phyloP scores from a whole-genome alignment of 805 yeast genomes.

The Candida sonorensis region DNA sequence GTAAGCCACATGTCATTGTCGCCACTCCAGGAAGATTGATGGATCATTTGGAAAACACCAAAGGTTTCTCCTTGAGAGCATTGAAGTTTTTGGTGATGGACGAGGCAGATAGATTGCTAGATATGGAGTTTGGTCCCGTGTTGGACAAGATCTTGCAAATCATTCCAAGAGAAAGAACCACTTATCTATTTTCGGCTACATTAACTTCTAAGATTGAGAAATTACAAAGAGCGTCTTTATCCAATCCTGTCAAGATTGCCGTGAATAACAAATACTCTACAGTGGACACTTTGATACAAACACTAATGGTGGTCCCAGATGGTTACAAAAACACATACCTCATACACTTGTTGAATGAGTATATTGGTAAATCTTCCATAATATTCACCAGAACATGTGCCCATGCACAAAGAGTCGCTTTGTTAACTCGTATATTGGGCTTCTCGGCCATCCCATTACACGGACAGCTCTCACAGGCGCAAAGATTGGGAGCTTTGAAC shows the following conservation, averaged over 20 bases:
- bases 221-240: slow-evolving; percentile 85
- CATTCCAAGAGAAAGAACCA: slow-evolving; percentile 79
- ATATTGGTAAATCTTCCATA: slow-evolving; percentile 77
- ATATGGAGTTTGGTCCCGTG: slow-evolving; percentile 95
- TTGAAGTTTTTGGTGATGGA: slow-evolving; percentile 86
- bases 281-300: slow-evolving; percentile 87
- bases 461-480: slow-evolving; percentile 84
- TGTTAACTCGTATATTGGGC: slow-evolving; percentile 72
- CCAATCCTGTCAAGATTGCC: slow-evolving; percentile 85
- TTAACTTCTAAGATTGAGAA: slow-evolving; percentile 94
- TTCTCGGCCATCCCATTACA: slow-evolving; percentile 90
- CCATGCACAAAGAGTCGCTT: slow-evolving; percentile 85
- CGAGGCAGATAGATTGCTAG: slow-evolving; percentile 93
- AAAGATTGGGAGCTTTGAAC: slow-evolving; percentile 75
- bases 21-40: slow-evolving; percentile 89
- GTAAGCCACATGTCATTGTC: slow-evolving; percentile 89
- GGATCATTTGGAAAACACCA: slow-evolving; percentile 90
- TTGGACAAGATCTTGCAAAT: slow-evolving; percentile 77
- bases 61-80: slow-evolving; percentile 76
- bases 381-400: slow-evolving; percentile 93
- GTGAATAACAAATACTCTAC: slow-evolving; percentile 87
- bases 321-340: slow-evolving; percentile 87
- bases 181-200: slow-evolving; percentile 91
- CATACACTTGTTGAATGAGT: slow-evolving; percentile 76
- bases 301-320: slow-evolving; percentile 84